Base-by-base conservation (phyloP, 2,329 filamentous ascomycete genomes). In the Cercospora beticola region DNA sequence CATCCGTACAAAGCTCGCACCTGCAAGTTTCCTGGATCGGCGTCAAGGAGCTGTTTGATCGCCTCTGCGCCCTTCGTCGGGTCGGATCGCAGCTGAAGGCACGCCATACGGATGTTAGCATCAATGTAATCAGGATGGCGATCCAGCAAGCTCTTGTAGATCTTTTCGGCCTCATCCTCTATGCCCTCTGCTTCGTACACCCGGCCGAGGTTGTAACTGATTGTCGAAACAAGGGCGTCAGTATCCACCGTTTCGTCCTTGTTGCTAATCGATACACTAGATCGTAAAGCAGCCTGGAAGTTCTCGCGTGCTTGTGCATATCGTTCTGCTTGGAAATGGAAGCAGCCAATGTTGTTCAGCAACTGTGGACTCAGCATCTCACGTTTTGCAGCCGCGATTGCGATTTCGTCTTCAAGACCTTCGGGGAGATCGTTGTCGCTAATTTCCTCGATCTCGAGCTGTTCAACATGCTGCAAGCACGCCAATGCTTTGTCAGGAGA, bases 281-380 rank as follows among this genome's bases (percentile, higher is more conserved):
- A 92, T 71, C 90, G 91, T 64, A 99, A 83, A 0, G 94, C 95
- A n/a, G 92, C 89, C 79, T 99, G 92, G 78, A 98, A 99, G 81
- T 96, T 87, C 62, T 94, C 90, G 72, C 92, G 90, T 23, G 95
- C 94, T 70, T 88, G 85, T 21, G 90, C 88, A 71, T 91, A 89
- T 77, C 93, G 93, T 75, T 97, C 93, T 2, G 89, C 86, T 77
- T 97, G 93, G 73, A 93, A 97, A 74, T 97, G 89, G 81, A 98
- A 98, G 80, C 94, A 97, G 5, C 92, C 95, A 78, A 98, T 97
- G 78, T 99, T 99, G 84, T 98, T 99, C 54, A 99, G 86, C 2
- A 98, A 85, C 76, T 97, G 93, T 4, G 95, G 95, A 0, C 94
- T 92, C 1, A 99, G 83, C 68, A 90, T 85, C 77, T 94, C 92